Evolutionary conservation across 2,329 filamentous ascomycete genomes (phyloP), one percentile per base, ranked within the genome.

Genomic region (Aureobasidium lini): DNA sequence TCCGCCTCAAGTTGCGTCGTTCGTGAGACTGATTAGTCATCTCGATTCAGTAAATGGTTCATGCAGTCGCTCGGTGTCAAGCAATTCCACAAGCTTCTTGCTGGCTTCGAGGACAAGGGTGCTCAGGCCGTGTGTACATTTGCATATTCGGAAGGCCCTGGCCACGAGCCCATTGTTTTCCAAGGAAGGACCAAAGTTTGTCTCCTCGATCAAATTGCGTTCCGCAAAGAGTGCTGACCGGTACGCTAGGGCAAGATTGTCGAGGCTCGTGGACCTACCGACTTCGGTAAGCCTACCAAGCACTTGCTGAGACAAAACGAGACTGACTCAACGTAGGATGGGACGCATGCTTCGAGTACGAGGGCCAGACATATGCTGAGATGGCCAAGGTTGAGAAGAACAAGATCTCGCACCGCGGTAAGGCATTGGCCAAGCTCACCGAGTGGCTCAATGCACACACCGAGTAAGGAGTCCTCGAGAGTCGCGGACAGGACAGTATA

Each of bases 111-210:
- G 31, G 89, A 99, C 75, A 96, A 96, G 74, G 88, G 87, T 46
- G 91, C 91, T 46, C 86, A 95, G 75, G 93, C 94, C 16, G 89
- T 99, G 47, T 96, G 93, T 76, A 99, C 94, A 0, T 99, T 99
- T 75, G 94, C 86, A 28, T 96, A 95, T 75, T 94, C 84, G 58
- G 82, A 86, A 64, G 94, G 93, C 0, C 94, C 92, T 4, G 92
- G 89, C 2, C 80, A 89, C 57, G 85, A 95, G 69, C 87, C 90
- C 1, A 80, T 95, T 31, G 79, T 97, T 15, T 99, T 99, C 75
- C 92, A 99, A 74, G 94, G 94, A 8, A 81, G 90, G 61, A 96
- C 92, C 11, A 81, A 88, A 66, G 89, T 90, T 75, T 70, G 80
- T 72, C 34, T 15, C 9, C 39, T 34, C 29, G 29, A 15, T 6